These are phyloP conservation scores for Nowakowskiella sp. DNA, from an alignment of 192 early-diverging fungal species.

Conservation along the genomic window DNA sequence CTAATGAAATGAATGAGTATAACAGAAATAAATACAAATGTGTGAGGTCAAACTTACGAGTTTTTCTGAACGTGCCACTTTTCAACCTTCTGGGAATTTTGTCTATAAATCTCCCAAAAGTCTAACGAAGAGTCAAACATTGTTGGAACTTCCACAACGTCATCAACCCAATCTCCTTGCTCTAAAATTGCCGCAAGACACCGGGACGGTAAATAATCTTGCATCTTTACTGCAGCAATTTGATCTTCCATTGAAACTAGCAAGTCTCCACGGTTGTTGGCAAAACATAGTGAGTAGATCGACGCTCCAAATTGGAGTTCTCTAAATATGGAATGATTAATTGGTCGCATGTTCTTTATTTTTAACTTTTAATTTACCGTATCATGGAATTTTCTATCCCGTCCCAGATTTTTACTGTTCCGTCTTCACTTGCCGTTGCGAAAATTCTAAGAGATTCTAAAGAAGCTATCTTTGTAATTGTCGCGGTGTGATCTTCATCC, in stretches of 20 bases:
- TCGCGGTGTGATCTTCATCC: constrained; percentile 38
- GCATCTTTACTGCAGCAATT: constrained; percentile 30
- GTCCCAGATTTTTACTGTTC: constrained; percentile 45
- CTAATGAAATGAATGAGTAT: not conserved
- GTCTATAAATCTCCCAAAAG: constrained; percentile 26
- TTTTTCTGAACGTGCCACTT: constrained; percentile 4
- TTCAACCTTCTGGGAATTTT: not conserved
- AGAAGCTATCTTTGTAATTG: constrained; percentile 19
- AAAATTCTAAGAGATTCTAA: constrained; percentile 17
- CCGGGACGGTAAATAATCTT: constrained; percentile 39
- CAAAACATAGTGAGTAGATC: constrained; percentile 26
- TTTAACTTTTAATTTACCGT: constrained; percentile 9
- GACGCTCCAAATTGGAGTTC: constrained; percentile 45
- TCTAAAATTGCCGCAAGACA: constrained; percentile 24
- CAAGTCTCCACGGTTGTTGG: constrained; percentile 37
- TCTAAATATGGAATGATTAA: constrained; percentile 9
- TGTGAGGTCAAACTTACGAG: not conserved
- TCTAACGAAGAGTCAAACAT: constrained; percentile 37
- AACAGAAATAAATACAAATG: too few relatives aligned
- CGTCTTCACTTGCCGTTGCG: constrained; percentile 34
- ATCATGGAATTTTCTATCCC: constrained; percentile 23
- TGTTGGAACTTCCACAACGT: constrained; percentile 30
- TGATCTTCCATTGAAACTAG: constrained; percentile 35
- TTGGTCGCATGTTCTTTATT: not conserved
- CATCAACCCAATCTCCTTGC: constrained; percentile 25